Base-by-base conservation (phyloP, 2,329 filamentous ascomycete genomes). In the Zymoseptoria crescenta region DNA sequence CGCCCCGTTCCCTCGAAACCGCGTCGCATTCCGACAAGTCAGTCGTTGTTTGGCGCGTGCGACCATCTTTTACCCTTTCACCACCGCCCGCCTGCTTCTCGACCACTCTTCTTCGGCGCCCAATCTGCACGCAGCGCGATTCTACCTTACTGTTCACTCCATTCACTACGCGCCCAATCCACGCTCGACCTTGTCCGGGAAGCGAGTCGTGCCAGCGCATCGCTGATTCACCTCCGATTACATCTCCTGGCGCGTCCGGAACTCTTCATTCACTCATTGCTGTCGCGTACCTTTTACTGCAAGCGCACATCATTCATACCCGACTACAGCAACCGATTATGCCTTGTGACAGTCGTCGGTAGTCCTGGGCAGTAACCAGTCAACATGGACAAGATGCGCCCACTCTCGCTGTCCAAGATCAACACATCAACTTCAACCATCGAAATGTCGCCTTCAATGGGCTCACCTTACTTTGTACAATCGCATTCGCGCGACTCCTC, bases 401-500 rank as follows among this genome's bases (percentile, higher is more conserved):
- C 67, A 30, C 60, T 68, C 49, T 66, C 67, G 19, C 63, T 69
- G 52, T 65, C 68, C 45, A 64, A 60, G 49, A 55, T 68, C 59
- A 58, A 55, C 52, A 62, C 61, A n/a, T 61, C 62, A 13, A 65
- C 59, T 35, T 54, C 53, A 19, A 50, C 54, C 48, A 61, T 66
- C 59, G 61, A 65, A 56, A 66, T 65, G 64, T 57, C 64, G 45
- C 35, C 35, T 41, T 59, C 57, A 55, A 52, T 61, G 53, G 62
- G 55, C 24, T 67, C 67, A 10, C 66, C 68, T 10, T 65, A 68
- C 49, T 64, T 62, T 10, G 57, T 59, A 10, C 72, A 73, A 58
- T 74, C 72, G 53, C 72, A 73, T 59, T 74, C 72, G 55, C 71
- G 70, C 62, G 67, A 70, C 49, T 74, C 72, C 7, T 74, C 72